phyloP scores from a whole-genome alignment of 768 basidiomycete species.

The Trametes cubensis region DNA sequence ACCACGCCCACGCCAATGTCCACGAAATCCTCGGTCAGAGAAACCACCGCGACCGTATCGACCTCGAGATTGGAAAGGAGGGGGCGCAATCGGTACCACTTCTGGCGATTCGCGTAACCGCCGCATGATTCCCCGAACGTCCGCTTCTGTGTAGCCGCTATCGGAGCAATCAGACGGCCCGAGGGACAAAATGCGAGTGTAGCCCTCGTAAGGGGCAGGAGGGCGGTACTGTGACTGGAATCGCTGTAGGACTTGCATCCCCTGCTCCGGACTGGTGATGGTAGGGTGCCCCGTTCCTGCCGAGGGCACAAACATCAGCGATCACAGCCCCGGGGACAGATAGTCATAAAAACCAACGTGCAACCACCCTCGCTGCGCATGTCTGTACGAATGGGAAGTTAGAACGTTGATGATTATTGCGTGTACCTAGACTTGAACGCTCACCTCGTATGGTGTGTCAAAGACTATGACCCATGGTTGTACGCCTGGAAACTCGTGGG shows the following conservation, averaged over 20 bases:
- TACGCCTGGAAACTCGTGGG: constrained; percentile 63
- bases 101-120: constrained; percentile 49
- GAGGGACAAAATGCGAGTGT: constrained; percentile 56
- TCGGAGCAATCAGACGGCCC: constrained; percentile 41
- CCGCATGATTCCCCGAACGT: constrained; percentile 53
- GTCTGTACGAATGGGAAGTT: constrained; percentile 46
- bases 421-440: constrained; percentile 1
- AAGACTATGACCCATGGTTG: constrained; percentile 76
- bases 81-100: constrained; percentile 4
- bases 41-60: background rate
- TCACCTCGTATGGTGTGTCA: constrained; percentile 75
- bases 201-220: constrained; percentile 63
- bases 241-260: constrained; percentile 60
- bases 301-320: background rate
- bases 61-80: background rate
- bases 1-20: constrained; percentile 2
- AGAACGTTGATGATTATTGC: background rate
- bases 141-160: constrained; percentile 52
- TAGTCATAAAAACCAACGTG: constrained; percentile 47
- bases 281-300: constrained; percentile 77
- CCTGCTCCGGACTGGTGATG: constrained; percentile 62
- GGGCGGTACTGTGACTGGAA: constrained; percentile 63
- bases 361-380: constrained; percentile 61
- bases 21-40: background rate
- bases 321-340: background rate